A percentile compares a stretch with the other conserved stretches of the same genome.
These are phyloP conservation scores for Leccinum truebloodii DNA, from an alignment of 768 basidiomycete genomes.

Conservation along the genomic window DNA sequence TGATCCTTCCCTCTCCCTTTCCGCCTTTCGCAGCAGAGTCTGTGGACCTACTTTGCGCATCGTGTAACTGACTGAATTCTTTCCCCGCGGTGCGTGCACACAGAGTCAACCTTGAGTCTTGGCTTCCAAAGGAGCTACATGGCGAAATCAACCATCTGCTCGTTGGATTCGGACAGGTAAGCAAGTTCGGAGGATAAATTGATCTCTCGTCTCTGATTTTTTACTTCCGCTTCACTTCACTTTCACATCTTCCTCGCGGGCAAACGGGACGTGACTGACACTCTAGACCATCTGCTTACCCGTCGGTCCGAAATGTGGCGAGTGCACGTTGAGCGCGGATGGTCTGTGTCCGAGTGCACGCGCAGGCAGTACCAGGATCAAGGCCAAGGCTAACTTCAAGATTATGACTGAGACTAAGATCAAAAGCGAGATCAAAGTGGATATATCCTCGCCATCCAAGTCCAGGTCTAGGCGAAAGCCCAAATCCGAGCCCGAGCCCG, in stretches of 20 bases:
- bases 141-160: slow-evolving; percentile 77
- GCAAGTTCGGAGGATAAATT: slow-evolving; percentile 3
- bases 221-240: not conserved
- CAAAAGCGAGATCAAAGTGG: not conserved
- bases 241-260: not conserved
- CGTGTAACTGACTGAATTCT: not conserved
- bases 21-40: not conserved
- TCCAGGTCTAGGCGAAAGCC: not conserved
- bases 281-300: slow-evolving; percentile 66
- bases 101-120: slow-evolving; percentile 79
- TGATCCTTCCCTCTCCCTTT: not conserved
- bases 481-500: not conserved
- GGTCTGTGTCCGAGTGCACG: slow-evolving; percentile 69
- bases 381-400: slow-evolving; percentile 20
- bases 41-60: not conserved
- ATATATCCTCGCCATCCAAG: not conserved
- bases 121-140: slow-evolving; percentile 75
- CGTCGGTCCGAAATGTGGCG: slow-evolving; percentile 61
- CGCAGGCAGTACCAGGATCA: slow-evolving; percentile 22
- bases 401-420: slow-evolving; percentile 41
- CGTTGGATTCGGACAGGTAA: slow-evolving; percentile 84
- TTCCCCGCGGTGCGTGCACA: too few relatives aligned
- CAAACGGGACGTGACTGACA: not conserved
- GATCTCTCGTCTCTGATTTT: not conserved
- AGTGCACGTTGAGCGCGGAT: slow-evolving; percentile 55